Evolutionary conservation across 345 rosid genomes (phyloP), one percentile per base, ranked within the genome.

Genomic region (Gossypium stocksii): DNA sequence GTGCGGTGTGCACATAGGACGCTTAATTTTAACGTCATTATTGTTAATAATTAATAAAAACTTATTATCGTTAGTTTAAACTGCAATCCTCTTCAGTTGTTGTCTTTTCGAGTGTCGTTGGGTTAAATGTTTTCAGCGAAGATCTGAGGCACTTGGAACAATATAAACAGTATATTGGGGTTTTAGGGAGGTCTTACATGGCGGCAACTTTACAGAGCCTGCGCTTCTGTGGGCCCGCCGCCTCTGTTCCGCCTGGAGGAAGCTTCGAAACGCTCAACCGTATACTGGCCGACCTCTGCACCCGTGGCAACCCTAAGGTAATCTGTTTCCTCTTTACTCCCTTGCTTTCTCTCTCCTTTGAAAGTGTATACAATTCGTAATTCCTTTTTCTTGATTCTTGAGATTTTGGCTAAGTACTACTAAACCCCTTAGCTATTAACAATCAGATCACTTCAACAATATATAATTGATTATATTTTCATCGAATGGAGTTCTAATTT

Each of bases 231-330:
- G 90, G 85, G 13, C 78, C 90, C 14, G 74, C 83, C 71, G 81
- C 86, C 46, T 64, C 86, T 16, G 77, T 77, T 16, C 80, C 90
- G 41, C 81, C 83, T 49, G 97, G 93, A 63, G 86, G 91, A 57
- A 89, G 88, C 81, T 87, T 84, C 54, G 98, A 94, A 45, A 85
- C 91, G 56, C 84, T 91, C 75, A 92, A 89, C 77, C 93, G 97
- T 51, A 89, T 89, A 77, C 83, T 92, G 71, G 82, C 87, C 10
- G 97, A 94, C 88, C 95, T 92, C 82, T 92, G 95, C 81, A 88
- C 85, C 57, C 89, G 88, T 25, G 93, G 89, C 46, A 85, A 81
- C 70, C 92, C 96, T 54, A 91, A 90, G 96, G 98, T 92, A 77
- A 44, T 19, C 16, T 68, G 41, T 53, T 53, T n/a, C 70, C 25